Evolutionary conservation across 306 rosid genomes (phyloP).

Genomic region (Castanea sativa): DNA sequence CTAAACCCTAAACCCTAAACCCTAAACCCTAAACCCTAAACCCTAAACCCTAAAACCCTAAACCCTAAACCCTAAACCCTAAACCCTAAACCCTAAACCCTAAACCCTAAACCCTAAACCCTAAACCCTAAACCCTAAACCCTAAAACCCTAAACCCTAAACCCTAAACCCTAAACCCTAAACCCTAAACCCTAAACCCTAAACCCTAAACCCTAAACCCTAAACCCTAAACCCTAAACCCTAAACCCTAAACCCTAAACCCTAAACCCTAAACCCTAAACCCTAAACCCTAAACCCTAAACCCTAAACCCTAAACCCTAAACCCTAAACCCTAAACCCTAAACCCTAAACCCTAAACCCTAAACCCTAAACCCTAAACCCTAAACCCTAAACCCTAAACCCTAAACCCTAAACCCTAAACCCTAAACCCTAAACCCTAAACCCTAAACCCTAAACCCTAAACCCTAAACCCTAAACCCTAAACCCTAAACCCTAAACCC

Average conservation of each 20-base stretch:
- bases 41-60: too few species aligned
- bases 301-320: slow-evolving; percentile 9
- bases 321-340: slow-evolving; percentile 9
- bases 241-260: neutral
- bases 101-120: slow-evolving; percentile 5
- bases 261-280: too few species aligned
- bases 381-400: slow-evolving; percentile 3
- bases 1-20: too few species aligned
- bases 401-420: neutral
- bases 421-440: slow-evolving; percentile 6
- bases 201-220: slow-evolving; percentile 3
- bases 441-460: neutral
- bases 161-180: slow-evolving; percentile 6
- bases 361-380: neutral
- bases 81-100: too few species aligned
- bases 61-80: too few species aligned
- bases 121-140: neutral
- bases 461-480: too few species aligned
- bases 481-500: slow-evolving; percentile 3
- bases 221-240: slow-evolving; percentile 8
- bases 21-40: too few species aligned
- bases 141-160: slow-evolving; percentile 11
- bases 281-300: neutral
- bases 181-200: slow-evolving; percentile 12
- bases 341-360: slow-evolving; percentile 10